These are phyloP conservation scores for Aquilaria agallochum DNA, from an alignment of 441 rosid species.

Conservation along the genomic window DNA sequence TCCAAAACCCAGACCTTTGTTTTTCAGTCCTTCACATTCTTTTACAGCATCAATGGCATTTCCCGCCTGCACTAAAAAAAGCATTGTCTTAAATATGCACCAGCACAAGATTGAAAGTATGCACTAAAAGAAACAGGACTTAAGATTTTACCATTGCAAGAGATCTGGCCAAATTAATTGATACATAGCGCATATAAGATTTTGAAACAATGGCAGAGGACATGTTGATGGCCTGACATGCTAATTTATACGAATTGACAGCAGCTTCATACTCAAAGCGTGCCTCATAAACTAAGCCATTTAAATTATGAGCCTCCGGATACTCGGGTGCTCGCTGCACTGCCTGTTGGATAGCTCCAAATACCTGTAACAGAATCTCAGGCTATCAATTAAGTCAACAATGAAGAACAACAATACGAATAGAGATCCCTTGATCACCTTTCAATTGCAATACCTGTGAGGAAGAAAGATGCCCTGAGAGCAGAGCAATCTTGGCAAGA, in stretches of 20 bases:
- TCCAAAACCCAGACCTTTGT: constrained; percentile 44
- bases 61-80: constrained; percentile 58
- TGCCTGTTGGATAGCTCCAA: constrained; percentile 86
- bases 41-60: constrained; percentile 55
- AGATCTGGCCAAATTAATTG: constrained; percentile 76
- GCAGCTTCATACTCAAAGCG: constrained; percentile 62
- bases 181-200: constrained; percentile 51
- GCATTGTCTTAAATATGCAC: constrained; percentile 11
- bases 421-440: constrained; percentile 4
- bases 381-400: constrained; percentile 6
- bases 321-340: constrained; percentile 76
- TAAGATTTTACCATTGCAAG: constrained; percentile 60
- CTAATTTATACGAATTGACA: constrained; percentile 59
- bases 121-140: constrained; percentile 3
- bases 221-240: constrained; percentile 46
- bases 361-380: constrained; percentile 53
- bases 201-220: constrained; percentile 33
- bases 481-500: constrained; percentile 78
- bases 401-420: not conserved
- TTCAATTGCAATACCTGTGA: constrained; percentile 58
- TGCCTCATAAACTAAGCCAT: constrained; percentile 86
- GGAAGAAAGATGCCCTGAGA: constrained; percentile 66
- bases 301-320: constrained; percentile 84
- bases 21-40: constrained; percentile 66
- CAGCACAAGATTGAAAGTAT: constrained; percentile 14